These are phyloP conservation scores for Trichosanthes cucumerina DNA, from an alignment of 306 rosid genomes.

Conservation along the genomic window DNA sequence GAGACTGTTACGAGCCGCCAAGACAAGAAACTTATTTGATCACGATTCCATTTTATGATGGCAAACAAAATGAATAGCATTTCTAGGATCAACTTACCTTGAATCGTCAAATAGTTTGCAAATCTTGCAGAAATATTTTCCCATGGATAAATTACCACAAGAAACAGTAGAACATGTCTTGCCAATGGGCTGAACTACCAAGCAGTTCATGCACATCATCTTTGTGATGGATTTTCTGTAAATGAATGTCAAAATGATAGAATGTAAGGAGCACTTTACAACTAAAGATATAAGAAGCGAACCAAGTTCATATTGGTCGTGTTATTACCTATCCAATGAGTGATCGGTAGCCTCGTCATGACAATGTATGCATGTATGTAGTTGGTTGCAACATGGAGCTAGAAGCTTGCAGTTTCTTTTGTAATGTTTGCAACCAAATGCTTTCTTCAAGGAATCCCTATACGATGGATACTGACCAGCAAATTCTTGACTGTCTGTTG, in stretches of 20 bases:
- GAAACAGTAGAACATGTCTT: slow-evolving; percentile 57
- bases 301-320: background rate
- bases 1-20: background rate
- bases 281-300: background rate
- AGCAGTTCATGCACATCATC: slow-evolving; percentile 99
- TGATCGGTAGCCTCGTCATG: slow-evolving; percentile 75
- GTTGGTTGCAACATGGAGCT: slow-evolving; percentile 78
- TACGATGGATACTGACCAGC: slow-evolving; percentile 67
- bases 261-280: background rate
- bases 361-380: slow-evolving; percentile 74
- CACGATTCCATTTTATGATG: background rate
- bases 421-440: slow-evolving; percentile 84
- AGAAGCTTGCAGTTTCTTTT: slow-evolving; percentile 85
- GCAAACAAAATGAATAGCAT: slow-evolving; percentile 2
- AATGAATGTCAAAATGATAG: slow-evolving; percentile 14
- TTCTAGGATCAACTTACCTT: slow-evolving; percentile 26
- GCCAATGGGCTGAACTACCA: slow-evolving; percentile 59
- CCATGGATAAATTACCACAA: slow-evolving; percentile 67
- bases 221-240: slow-evolving; percentile 63
- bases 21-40: background rate
- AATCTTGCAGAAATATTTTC: slow-evolving; percentile 75
- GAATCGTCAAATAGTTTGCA: slow-evolving; percentile 86
- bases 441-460: slow-evolving; percentile 43
- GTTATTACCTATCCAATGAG: slow-evolving; percentile 50
- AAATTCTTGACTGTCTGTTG: slow-evolving; percentile 41